These are phyloP conservation scores for Hemisphaericaspora lyxosophila DNA, from an alignment of 1,139 yeast genomes.

Conservation along the genomic window DNA sequence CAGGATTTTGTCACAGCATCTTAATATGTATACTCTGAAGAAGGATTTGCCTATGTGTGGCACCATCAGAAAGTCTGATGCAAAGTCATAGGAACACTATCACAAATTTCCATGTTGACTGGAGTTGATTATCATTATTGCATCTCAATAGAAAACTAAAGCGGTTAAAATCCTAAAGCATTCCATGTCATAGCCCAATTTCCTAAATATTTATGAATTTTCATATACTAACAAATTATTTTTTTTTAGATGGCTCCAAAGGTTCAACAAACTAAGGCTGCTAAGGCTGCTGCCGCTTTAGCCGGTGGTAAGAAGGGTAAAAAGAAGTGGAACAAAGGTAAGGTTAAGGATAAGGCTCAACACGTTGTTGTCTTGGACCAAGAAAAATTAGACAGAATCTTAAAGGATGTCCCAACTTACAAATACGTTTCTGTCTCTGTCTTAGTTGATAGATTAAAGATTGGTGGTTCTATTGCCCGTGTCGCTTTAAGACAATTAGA, in stretches of 20 bases:
- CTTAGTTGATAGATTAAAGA: constrained; percentile 98
- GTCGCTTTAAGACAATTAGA: constrained; percentile 96
- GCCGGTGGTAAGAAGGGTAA: constrained; percentile 99
- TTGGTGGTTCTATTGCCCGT: constrained; percentile 99
- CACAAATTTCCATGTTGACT: no score
- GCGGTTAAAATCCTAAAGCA: no score
- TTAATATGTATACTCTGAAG: no score
- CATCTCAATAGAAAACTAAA: no score
- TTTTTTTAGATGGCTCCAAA: constrained; percentile 89
- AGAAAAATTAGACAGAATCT: constrained; percentile 98
- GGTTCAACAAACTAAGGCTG: constrained; percentile 98
- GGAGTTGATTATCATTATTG: no score
- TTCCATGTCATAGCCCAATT: no score
- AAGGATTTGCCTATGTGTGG: no score
- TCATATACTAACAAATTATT: constrained; percentile 42
- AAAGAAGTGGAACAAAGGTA: constrained; percentile 99
- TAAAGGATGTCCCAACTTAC: constrained; percentile 99
- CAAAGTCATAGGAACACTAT: no score
- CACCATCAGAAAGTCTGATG: no score
- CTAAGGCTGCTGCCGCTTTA: constrained; percentile 99
- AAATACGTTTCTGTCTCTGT: constrained; percentile 98
- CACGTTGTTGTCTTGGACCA: constrained; percentile 97
- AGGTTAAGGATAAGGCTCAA: constrained; percentile 99
- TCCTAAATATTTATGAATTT: no score
- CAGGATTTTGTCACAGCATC: no score